Conservation (phyloP, 1,284 basidiomycete genomes). For the Fistulina hepatica region DNA sequence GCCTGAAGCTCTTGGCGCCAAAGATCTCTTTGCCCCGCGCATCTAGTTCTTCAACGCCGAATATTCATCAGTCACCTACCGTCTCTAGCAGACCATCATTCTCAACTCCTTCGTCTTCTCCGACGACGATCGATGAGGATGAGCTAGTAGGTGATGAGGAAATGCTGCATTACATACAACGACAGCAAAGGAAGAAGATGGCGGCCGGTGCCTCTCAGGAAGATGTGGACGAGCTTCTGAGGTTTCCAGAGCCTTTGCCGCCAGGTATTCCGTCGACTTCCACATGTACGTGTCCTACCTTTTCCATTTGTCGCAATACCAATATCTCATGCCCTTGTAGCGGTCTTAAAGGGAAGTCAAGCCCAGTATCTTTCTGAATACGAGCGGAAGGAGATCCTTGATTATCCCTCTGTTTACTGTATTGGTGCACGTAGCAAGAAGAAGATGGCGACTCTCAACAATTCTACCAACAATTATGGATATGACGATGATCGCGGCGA, state of each 20-base stretch:
- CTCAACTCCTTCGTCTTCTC: conserved; percentile 72
- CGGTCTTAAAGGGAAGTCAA: conserved; percentile 49
- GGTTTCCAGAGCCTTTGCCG: conserved; percentile 83
- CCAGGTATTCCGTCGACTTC: conserved; percentile 65
- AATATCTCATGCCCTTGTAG: conserved; percentile 27
- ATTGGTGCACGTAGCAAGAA: conserved; percentile 75
- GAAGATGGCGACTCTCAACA: conserved; percentile 65
- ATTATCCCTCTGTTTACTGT: conserved; percentile 80
- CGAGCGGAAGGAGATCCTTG: conserved; percentile 86
- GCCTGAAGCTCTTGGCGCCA: conserved; percentile 67
- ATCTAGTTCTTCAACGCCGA: conserved; percentile 41
- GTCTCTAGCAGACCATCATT: conserved; percentile 67
- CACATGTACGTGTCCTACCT: conserved; percentile 40
- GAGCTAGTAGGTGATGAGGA: conserved; percentile 89
- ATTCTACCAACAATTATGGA: conserved; percentile 81
- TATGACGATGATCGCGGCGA: conserved; percentile 99
- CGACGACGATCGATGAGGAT: conserved; percentile 76
- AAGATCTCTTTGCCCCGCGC: conserved; percentile 53
- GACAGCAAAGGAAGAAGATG: conserved; percentile 83
- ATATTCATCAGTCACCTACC: conserved; percentile 38
- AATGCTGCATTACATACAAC: conserved; percentile 89
- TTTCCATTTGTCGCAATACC: conserved; percentile 5
- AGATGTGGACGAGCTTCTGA: conserved; percentile 81
- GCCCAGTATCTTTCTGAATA: conserved; percentile 67
- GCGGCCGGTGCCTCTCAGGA: conserved; percentile 75